Evolutionary conservation across 2,329 filamentous ascomycete genomes (phyloP).

Genomic region (Lachnum nothofagi): DNA sequence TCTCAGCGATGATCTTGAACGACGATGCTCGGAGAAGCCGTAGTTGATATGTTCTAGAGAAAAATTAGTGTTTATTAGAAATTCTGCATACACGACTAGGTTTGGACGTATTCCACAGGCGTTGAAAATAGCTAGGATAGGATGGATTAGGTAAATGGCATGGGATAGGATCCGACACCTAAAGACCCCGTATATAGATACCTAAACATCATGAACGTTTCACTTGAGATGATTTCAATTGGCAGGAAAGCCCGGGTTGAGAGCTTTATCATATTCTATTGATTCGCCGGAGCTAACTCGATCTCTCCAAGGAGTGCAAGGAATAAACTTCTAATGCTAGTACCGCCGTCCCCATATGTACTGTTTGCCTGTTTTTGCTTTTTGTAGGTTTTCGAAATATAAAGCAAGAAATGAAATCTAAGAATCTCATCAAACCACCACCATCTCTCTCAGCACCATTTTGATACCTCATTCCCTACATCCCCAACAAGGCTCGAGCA

Average conservation of each 20-base stretch:
- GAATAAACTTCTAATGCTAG: neutral
- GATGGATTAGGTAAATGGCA: neutral
- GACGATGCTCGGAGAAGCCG: no score
- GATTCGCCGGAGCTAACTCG: no score
- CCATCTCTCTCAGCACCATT: neutral
- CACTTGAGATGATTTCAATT: no score
- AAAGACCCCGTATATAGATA: no score
- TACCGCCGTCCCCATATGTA: neutral
- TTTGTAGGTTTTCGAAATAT: neutral
- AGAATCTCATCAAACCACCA: neutral
- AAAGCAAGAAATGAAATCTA: neutral
- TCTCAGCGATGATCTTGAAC: no score
- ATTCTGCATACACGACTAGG: neutral
- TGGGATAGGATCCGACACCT: no score
- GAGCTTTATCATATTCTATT: neutral
- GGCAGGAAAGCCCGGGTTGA: no score
- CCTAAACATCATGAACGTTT: no score
- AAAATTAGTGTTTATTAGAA: no score
- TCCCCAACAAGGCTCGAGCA: conserved; percentile 63
- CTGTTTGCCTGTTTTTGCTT: neutral
- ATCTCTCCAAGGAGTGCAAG: neutral
- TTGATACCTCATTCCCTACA: conserved; percentile 12
- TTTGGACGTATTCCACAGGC: neutral
- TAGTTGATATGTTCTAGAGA: no score
- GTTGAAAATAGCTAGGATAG: neutral